Evolutionary conservation across 371 early-diverging fungal genomes (phyloP).

Genomic region (Vairimorpha necatrix): DNA sequence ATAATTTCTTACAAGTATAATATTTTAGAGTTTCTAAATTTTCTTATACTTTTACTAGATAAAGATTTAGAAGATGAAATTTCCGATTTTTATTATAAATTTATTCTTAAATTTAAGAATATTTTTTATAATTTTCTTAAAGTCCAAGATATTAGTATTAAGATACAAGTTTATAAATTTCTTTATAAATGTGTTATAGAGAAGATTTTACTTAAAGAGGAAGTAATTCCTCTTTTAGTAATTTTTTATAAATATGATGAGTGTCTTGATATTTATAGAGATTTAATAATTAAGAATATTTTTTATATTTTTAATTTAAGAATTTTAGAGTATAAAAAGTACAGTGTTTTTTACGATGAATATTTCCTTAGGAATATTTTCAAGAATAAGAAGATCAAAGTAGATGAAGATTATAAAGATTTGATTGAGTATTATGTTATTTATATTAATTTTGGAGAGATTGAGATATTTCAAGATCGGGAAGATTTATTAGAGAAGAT

Average conservation of each 20-base stretch:
- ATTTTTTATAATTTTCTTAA: background rate
- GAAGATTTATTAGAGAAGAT: too few relatives aligned
- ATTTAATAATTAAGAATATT: background rate
- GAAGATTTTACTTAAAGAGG: conserved; percentile 2
- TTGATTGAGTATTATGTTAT: too few relatives aligned
- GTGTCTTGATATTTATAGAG: background rate
- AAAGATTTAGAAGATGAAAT: background rate
- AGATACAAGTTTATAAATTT: background rate
- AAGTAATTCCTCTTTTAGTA: background rate
- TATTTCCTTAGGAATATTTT: conserved; percentile 5
- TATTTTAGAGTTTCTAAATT: conserved; percentile 8
- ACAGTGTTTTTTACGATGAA: background rate
- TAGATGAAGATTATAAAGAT: too few relatives aligned
- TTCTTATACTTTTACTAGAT: background rate
- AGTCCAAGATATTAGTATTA: background rate
- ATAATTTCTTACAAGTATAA: background rate
- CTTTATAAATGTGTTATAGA: background rate
- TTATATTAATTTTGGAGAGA: too few relatives aligned
- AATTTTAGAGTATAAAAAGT: background rate
- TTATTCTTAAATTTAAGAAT: background rate
- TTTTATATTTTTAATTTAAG: background rate
- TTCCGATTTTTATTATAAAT: conserved; percentile 2
- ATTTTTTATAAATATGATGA: background rate
- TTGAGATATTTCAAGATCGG: too few relatives aligned
- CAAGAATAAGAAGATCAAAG: background rate